A percentile compares a stretch with the other conserved stretches of the same genome.
These are phyloP conservation scores for Maudiozyma humilis DNA, from an alignment of 1,139 yeast genomes.

Conservation along the genomic window DNA sequence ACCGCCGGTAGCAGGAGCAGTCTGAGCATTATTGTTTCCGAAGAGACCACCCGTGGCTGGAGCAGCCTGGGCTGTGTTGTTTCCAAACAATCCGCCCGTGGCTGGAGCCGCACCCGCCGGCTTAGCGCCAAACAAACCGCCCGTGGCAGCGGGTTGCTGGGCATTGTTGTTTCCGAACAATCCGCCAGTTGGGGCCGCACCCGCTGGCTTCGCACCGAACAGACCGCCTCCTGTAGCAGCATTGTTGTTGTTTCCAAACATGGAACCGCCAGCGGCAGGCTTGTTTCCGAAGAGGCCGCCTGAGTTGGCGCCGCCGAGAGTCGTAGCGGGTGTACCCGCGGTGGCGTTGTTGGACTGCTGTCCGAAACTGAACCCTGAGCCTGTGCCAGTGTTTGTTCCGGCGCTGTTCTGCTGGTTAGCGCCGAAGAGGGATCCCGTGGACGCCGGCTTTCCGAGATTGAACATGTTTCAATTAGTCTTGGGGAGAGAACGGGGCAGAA, in stretches of 20 bases:
- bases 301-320: neutral
- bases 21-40: slow-evolving; percentile 5
- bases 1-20: slow-evolving; percentile 22
- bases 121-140: slow-evolving; percentile 36
- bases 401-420: slow-evolving; percentile 12
- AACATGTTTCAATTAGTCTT: slow-evolving; percentile 6
- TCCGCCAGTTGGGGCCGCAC: slow-evolving; percentile 13
- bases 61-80: neutral
- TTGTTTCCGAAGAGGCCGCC: slow-evolving; percentile 20
- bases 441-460: slow-evolving; percentile 8
- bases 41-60: slow-evolving; percentile 12
- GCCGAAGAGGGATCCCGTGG: slow-evolving; percentile 9
- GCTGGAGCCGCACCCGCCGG: too few relatives aligned
- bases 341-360: neutral
- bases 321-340: neutral
- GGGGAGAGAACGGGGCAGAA: neutral
- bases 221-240: too few relatives aligned
- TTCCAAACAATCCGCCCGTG: slow-evolving; percentile 6
- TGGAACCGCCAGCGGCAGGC: slow-evolving; percentile 14
- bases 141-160: slow-evolving; percentile 16
- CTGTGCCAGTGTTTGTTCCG: neutral
- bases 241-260: too few relatives aligned
- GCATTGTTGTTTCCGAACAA: slow-evolving; percentile 23
- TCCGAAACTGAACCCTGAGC: slow-evolving; percentile 5
- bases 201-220: slow-evolving; percentile 13